Conservation (phyloP, 371 early-diverging fungal species). For the Syncephalis fuscata region DNA sequence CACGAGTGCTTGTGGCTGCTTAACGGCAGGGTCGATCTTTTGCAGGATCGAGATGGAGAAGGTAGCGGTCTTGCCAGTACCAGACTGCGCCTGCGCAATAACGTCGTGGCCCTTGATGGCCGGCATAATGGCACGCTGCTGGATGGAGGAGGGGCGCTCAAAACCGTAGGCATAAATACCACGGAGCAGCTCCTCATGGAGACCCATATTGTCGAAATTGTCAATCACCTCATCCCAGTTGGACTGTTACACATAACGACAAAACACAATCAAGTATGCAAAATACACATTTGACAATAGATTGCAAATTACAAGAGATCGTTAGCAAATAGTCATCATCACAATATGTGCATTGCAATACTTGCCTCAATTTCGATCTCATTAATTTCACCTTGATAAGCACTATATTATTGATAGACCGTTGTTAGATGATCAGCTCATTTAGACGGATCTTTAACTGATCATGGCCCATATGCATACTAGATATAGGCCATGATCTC, state of each 20-base stretch:
- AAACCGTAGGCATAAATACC: conserved; percentile 85
- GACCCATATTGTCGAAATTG: conserved; percentile 72
- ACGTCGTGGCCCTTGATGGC: conserved; percentile 76
- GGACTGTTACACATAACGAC: conserved; percentile 20
- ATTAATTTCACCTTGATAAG: no score
- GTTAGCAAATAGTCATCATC: no score
- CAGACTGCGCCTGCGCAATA: conserved; percentile 92
- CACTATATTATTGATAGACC: no score
- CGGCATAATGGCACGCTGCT: conserved; percentile 81
- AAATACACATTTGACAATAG: no score
- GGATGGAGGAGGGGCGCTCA: conserved; percentile 83
- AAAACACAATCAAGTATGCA: no score
- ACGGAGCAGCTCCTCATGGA: conserved; percentile 68
- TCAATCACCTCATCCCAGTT: conserved; percentile 58
- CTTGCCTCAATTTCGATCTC: no score
- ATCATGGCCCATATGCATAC: no score
- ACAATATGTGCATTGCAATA: no score
- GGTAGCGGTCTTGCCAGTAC: conserved; percentile 96
- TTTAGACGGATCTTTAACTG: no score
- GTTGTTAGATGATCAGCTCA: no score
- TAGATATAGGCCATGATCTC: no score
- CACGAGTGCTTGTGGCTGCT: conserved; percentile 75
- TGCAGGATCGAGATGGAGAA: conserved; percentile 88
- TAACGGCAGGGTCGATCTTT: conserved; percentile 49
- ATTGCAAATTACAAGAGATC: no score